Base-by-base conservation (phyloP, 2,329 filamentous ascomycete species). In the Dryadomyces quercivorus region DNA sequence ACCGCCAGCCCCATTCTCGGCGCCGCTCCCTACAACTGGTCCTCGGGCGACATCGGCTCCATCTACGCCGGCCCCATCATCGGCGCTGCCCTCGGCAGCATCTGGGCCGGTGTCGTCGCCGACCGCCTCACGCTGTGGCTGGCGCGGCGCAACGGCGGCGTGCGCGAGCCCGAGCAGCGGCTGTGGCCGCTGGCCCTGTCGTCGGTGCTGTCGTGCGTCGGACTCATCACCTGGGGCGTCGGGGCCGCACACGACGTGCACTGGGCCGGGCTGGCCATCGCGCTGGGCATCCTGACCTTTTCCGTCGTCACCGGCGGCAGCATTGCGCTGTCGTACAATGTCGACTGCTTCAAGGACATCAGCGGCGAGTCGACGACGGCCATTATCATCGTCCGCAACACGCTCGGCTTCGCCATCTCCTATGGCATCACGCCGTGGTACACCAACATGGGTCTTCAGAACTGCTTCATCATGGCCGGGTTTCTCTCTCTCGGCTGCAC, bases 201-300 rank as follows among this genome's bases (percentile, higher is more conserved):
- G 1, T 8, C 16, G 0, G 1, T 52, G 7, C 44, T 59, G 18
- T 63, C 64, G 1, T 57, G 64, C 18, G 20, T 62, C 2, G 71
- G 70, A 1, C 64, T 76, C 18, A 68, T 76, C 50, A 58, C 74
- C 4, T 76, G 73, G 73, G 75, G 75, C 38, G 72, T 76, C 0
- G 74, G 74, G 5, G 71, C 72, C 2, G 67, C 68, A 46, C 61
- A 70, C 52, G 51, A 61, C 4, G 59, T 72, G 5, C 70, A 73
- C 51, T 75, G 69, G 68, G 66, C 69, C 42, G 71, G 69, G 8
- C 64, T 69, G 21, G 63, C 71, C 5, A 61, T 71, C 49, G 70
- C 67, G 0, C 67, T 72, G 61, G 70, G 69, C 21, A 65, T 70
- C 42, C 64, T 73, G 5, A 68, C 67, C 2, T 63, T 68, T 53